These are phyloP conservation scores for Coniella vitis DNA, from an alignment of 2,329 filamentous ascomycete genomes.

Conservation along the genomic window DNA sequence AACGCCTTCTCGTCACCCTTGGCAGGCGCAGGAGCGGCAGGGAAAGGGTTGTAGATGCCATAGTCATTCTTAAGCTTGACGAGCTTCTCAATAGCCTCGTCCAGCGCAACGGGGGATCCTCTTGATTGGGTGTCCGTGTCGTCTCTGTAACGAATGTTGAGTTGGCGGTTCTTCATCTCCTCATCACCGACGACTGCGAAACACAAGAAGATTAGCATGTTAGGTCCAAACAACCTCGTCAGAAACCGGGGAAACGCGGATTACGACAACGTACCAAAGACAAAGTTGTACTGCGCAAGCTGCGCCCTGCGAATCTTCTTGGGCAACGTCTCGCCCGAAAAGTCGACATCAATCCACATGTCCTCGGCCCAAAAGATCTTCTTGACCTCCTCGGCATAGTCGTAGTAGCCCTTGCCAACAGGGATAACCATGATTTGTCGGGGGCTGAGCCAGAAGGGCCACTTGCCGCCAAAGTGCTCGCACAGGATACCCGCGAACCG, in stretches of 20 bases:
- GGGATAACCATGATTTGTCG: conserved; percentile 74
- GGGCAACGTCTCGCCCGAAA: conserved; percentile 72
- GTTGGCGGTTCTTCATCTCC: conserved; percentile 51
- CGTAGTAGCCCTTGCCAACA: conserved; percentile 63
- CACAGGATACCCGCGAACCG: conserved; percentile 66
- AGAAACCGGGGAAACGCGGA: neutral
- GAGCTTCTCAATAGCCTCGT: conserved; percentile 51
- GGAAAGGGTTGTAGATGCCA: conserved; percentile 31
- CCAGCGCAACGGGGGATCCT: conserved; percentile 50
- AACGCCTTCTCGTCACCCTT: conserved; percentile 18
- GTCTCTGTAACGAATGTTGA: conserved; percentile 59
- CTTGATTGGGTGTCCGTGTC: conserved; percentile 55
- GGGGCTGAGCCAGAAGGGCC: conserved; percentile 86
- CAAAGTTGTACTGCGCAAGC: conserved; percentile 76
- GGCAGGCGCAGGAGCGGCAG: conserved; percentile 10
- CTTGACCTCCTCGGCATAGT: conserved; percentile 71
- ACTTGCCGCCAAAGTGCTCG: conserved; percentile 81
- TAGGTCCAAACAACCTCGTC: no score
- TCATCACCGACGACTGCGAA: conserved; percentile 52
- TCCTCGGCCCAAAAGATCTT: conserved; percentile 58
- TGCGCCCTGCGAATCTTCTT: conserved; percentile 86
- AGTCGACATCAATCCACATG: conserved; percentile 66
- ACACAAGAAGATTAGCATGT: no score
- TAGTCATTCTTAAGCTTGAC: conserved; percentile 43
- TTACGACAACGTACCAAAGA: conserved; percentile 53